These are phyloP conservation scores for Boletellus deceptivus DNA, from an alignment of 1,284 basidiomycete genomes.

Conservation along the genomic window DNA sequence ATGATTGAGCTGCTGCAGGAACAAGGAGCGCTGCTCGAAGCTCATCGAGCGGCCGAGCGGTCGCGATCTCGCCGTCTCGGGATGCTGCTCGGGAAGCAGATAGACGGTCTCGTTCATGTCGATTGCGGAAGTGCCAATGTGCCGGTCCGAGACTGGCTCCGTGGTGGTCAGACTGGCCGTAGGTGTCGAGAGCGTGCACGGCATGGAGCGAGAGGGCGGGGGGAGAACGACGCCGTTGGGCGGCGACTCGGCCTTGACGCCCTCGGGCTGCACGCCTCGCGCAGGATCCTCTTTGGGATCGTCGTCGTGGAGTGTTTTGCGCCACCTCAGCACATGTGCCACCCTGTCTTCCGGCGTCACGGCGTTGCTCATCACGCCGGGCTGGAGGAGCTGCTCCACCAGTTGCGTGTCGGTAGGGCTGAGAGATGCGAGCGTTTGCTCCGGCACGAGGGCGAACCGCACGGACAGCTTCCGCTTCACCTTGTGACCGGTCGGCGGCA, in stretches of 20 bases:
- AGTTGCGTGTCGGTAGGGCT: slow-evolving; percentile 28
- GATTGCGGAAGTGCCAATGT: slow-evolving; percentile 21
- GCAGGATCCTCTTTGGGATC: slow-evolving; percentile 1
- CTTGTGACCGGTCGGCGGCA: slow-evolving; percentile 2
- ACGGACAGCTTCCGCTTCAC: slow-evolving; percentile 27
- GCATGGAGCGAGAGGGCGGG: slow-evolving; percentile 42
- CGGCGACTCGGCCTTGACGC: slow-evolving; percentile 2
- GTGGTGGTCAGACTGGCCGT: slow-evolving; percentile 40
- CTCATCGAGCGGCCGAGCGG: slow-evolving; percentile 50
- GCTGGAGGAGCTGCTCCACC: slow-evolving; percentile 33
- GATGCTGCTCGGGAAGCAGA: slow-evolving; percentile 13
- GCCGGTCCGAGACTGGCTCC: slow-evolving; percentile 18
- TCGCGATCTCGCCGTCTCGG: slow-evolving; percentile 8
- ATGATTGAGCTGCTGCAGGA: slow-evolving; percentile 44
- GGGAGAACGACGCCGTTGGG: neutral
- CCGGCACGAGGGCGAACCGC: slow-evolving; percentile 32
- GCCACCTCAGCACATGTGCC: slow-evolving; percentile 28
- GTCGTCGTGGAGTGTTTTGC: slow-evolving; percentile 18
- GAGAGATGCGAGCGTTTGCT: slow-evolving; percentile 33
- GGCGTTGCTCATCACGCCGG: slow-evolving; percentile 29
- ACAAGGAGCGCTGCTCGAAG: slow-evolving; percentile 46
- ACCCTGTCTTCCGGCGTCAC: slow-evolving; percentile 19
- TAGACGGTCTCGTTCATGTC: slow-evolving; percentile 30
- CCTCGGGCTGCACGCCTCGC: neutral
- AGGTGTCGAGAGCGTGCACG: slow-evolving; percentile 50